Evolutionary conservation across 176 grass and related monocot species (phyloP), one percentile per base, ranked within the genome.

Genomic region (Avena insularis): DNA sequence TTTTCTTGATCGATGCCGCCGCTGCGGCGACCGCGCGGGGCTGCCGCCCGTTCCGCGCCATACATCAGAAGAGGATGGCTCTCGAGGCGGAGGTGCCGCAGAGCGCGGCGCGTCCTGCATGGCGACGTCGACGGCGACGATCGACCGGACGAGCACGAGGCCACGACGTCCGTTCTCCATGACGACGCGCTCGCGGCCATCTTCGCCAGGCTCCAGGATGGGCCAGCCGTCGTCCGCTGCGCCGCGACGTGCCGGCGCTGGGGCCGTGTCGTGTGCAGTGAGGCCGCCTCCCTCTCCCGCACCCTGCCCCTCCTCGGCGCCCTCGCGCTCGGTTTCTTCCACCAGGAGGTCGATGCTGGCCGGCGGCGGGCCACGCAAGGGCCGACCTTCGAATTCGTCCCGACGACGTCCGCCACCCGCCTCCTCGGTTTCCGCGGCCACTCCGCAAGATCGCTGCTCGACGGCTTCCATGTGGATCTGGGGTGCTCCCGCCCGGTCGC

Each of bases 291-390:
- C 1, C 64, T 67, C 64, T 67, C 64, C 13, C 64, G 29, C 5
- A 12, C 12, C 27, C 64, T 67, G 29, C 64, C 64, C 4, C 64
- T 14, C 12, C 64, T 67, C 27, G 64, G 29, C 64, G 5, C 29
- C 13, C 64, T 67, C 64, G 64, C 66, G 35, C 66, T 70, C 33
- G 66, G 66, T 1, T 70, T 70, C 35, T 70, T 70, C 35, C 66
- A 70, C 29, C 33, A 17, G 6, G 66, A 70, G 15, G 35, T 19
- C 66, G 16, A 7, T 16, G 66, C 15, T 16, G 33, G 15, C 33
- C 63, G 63, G 12, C 63, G 29, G 13, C 27, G 13, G 63, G 63
- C 65, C 33, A 5, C 33, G 35, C 2, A 40, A 71, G 67, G 67
- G 51, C 75, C 55, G 11, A 4, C 6, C 55, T 61, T 6, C 40